Evolutionary conservation across 345 rosid species (phyloP).

Genomic region (Brassica nigra): DNA sequence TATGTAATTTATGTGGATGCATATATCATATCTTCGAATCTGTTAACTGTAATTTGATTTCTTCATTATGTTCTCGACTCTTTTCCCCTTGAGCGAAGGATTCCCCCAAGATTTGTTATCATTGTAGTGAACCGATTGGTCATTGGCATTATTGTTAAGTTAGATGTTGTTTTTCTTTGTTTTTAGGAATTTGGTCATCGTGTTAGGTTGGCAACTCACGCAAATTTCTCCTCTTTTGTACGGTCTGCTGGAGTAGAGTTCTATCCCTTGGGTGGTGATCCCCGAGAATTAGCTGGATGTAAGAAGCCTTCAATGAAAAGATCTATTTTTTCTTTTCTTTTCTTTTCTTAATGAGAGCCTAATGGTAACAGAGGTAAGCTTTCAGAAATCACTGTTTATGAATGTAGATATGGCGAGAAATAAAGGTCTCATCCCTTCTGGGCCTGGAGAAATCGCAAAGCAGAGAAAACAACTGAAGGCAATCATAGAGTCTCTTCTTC

Average conservation of each 20-base stretch:
- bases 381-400: conserved; percentile 4
- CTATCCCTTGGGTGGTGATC: conserved; percentile 96
- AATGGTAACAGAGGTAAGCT: neutral
- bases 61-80: neutral
- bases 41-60: neutral
- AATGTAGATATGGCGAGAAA: conserved; percentile 92
- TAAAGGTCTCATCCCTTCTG: conserved; percentile 94
- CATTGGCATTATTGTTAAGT: conserved; percentile 5
- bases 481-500: conserved; percentile 94
- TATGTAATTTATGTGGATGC: conserved; percentile 2
- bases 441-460: conserved; percentile 85
- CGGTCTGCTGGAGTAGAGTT: conserved; percentile 84
- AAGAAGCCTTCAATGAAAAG: conserved; percentile 48
- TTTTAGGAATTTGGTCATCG: conserved; percentile 91
- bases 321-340: neutral
- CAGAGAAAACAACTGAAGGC: conserved; percentile 93
- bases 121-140: neutral
- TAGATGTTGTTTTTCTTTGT: conserved; percentile 18
- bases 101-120: neutral
- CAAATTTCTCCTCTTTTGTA: conserved; percentile 77
- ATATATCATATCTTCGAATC: neutral
- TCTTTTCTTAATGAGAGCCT: neutral
- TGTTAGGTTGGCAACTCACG: conserved; percentile 96
- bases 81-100: neutral
- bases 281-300: conserved; percentile 94